Conservation (phyloP, 495 filamentous ascomycete genomes). For the Penicillium riverlandense region DNA sequence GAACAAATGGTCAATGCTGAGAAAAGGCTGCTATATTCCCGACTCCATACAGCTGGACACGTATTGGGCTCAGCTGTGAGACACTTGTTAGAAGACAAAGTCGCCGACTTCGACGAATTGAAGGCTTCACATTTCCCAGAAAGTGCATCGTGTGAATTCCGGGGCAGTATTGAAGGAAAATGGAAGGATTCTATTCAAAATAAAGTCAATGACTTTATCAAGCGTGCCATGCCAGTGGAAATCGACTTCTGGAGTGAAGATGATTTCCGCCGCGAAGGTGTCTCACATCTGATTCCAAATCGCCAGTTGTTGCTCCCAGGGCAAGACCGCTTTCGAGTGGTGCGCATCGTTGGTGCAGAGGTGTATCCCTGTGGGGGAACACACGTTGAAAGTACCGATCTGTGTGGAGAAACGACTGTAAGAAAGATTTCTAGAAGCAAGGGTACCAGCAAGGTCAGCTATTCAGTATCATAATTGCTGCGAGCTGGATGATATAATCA, state of each 20-base stretch:
- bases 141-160: slow-evolving; percentile 51
- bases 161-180: slow-evolving; percentile 51
- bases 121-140: slow-evolving; percentile 61
- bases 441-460: slow-evolving; percentile 49
- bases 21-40: slow-evolving; percentile 49
- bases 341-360: slow-evolving; percentile 51
- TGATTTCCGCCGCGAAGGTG: slow-evolving; percentile 31
- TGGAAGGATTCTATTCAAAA: slow-evolving; percentile 51
- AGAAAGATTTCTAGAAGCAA: slow-evolving; percentile 53
- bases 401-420: slow-evolving; percentile 47
- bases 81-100: slow-evolving; percentile 40
- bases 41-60: slow-evolving; percentile 59
- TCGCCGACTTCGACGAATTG: slow-evolving; percentile 46
- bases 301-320: slow-evolving; percentile 32
- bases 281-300: slow-evolving; percentile 45
- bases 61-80: slow-evolving; percentile 52
- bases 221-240: slow-evolving; percentile 43
- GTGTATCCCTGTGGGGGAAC: slow-evolving; percentile 61
- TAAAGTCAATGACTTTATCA: slow-evolving; percentile 43
- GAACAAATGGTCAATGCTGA: slow-evolving; percentile 45
- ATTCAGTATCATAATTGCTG: slow-evolving; percentile 26
- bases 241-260: slow-evolving; percentile 54
- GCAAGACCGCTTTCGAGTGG: slow-evolving; percentile 40
- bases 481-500: too few relatives aligned
- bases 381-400: slow-evolving; percentile 48